A percentile compares a stretch with the other conserved stretches of the same genome.
These are phyloP conservation scores for Pulveroboletus sp. DNA, from an alignment of 768 basidiomycete genomes.

Conservation along the genomic window DNA sequence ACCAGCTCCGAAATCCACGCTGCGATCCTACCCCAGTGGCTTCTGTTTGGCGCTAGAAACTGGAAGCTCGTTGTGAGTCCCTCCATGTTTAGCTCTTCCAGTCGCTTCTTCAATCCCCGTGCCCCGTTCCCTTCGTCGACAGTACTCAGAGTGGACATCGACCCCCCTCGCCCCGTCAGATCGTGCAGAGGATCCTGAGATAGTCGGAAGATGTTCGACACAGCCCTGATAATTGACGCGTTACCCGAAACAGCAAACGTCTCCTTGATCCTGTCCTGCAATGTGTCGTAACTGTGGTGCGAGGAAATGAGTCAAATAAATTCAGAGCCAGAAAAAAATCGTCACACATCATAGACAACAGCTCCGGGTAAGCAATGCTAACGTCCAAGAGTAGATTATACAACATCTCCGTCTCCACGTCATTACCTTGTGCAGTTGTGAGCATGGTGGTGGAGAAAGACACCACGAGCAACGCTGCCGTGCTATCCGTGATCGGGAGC, in stretches of 20 bases:
- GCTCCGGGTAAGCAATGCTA: conserved; percentile 61
- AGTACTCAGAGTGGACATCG: conserved; percentile 60
- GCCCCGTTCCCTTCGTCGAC: conserved; percentile 47
- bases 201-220: conserved; percentile 71
- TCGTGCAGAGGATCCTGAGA: conserved; percentile 50
- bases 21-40: conserved; percentile 58
- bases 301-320: conserved; percentile 5
- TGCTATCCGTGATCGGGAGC: conserved; percentile 57
- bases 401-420: conserved; percentile 75
- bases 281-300: conserved; percentile 57
- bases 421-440: conserved; percentile 69
- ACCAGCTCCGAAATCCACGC: conserved; percentile 70
- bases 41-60: conserved; percentile 56
- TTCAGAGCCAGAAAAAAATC: conserved; percentile 1
- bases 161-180: conserved; percentile 41
- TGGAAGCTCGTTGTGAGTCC: conserved; percentile 70
- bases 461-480: conserved; percentile 64
- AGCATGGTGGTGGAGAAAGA: conserved; percentile 77
- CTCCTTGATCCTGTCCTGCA: conserved; percentile 73
- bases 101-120: conserved; percentile 45
- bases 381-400: conserved; percentile 74
- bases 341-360: conserved; percentile 67
- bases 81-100: conserved; percentile 70
- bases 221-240: conserved; percentile 61
- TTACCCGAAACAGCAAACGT: conserved; percentile 69